Base-by-base conservation (phyloP, 2,329 filamentous ascomycete species). In the Moelleriella libera region DNA sequence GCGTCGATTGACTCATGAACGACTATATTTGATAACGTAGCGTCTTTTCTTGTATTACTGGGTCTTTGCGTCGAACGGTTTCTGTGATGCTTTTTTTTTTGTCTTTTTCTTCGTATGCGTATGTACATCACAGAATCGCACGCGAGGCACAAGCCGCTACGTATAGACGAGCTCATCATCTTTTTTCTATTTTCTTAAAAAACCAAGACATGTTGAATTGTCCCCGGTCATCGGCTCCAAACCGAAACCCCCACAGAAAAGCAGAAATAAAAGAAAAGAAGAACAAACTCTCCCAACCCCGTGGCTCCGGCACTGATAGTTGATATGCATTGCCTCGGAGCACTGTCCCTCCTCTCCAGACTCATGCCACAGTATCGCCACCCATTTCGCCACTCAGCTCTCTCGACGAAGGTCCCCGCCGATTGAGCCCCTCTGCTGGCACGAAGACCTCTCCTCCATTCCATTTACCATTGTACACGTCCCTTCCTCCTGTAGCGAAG, bases 321-420 rank as follows among this genome's bases (percentile, higher is more conserved):
- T 41, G 40, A 41, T 41, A 41, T 37, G 40, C 9, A 12, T 39
- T 12, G 12, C 10, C 11, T 2, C 11, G 4, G 7, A 21, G 5
- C 9, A 12, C 11, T 3, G 10, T 6, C 40, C 40, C 9, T 41
- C 40, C 9, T 7, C 4, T 6, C 14, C 9, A 41, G 10, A n/a
- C n/a, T 14, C 14, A 41, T 21, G 40, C 46, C 47, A 45, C 45
- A 47, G 77, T 80, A 70, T 80, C 77, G 14, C 76, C 76, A 48
- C 75, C 74, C 75, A 80, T 77, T 68, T 80, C 77, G 45, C 76
- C 76, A 55, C 71, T 69, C 61, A 80, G 55, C 54, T 78, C 74
- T 47, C 76, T 61, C 56, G 71, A 75, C 37, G 72, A 74, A 44
- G 70, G 63, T 2, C 72, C 72, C n/a, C 68, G 65, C 30, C 69